Evolutionary conservation across 2,329 filamentous ascomycete species (phyloP).

Genomic region (Colletotrichum camelliae): DNA sequence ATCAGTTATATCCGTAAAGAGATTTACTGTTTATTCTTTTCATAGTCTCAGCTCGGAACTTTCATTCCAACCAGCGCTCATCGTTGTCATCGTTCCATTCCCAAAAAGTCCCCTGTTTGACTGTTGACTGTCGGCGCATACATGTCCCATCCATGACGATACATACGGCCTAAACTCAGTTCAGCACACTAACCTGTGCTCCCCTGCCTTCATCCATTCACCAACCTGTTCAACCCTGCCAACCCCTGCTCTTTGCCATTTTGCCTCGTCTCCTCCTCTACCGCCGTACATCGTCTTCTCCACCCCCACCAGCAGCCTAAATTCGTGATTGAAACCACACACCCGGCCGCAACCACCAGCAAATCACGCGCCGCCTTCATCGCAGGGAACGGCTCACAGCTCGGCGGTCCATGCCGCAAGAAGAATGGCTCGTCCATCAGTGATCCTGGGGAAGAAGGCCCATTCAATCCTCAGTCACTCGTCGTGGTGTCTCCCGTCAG

Average conservation of each 20-base stretch:
- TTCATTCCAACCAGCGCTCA: not conserved
- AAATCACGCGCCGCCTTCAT: not conserved
- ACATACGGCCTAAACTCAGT: constrained; percentile 4
- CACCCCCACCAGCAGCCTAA: constrained; percentile 6
- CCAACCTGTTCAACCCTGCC: not conserved
- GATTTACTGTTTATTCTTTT: not conserved
- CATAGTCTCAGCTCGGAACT: not conserved
- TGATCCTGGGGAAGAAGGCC: not conserved
- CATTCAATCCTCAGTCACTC: not conserved
- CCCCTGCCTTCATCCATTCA: constrained; percentile 1
- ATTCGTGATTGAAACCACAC: not conserved
- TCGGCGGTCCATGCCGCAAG: constrained; percentile 1
- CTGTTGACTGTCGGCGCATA: not conserved
- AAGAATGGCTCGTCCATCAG: not conserved
- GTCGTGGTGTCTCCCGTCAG: not conserved
- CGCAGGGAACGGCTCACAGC: not conserved
- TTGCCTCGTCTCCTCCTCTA: not conserved
- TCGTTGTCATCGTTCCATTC: not conserved
- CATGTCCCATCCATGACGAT: not conserved
- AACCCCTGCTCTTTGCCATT: not conserved
- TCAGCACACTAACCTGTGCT: not conserved
- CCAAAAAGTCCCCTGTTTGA: not conserved
- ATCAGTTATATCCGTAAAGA: not conserved
- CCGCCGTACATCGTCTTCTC: not conserved
- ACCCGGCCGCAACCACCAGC: not conserved